Base-by-base conservation (phyloP, 2,329 filamentous ascomycete genomes). In the Colletotrichum tofieldiae region DNA sequence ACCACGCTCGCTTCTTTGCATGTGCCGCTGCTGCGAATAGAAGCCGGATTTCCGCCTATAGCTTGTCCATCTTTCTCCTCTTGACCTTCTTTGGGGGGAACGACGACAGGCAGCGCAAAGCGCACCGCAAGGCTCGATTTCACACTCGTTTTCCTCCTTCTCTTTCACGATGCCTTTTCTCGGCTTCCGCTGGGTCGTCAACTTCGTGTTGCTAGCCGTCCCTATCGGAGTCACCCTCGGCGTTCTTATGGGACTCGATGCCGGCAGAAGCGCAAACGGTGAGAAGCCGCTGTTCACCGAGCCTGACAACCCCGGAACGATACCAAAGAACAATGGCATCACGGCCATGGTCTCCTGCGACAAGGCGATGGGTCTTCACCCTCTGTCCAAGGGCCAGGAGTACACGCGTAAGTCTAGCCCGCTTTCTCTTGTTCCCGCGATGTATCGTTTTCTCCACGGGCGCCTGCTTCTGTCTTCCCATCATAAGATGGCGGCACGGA, bases 211-310 rank as follows among this genome's bases (percentile, higher is more conserved):
- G 61, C 75, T 89, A 72, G 83, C 83, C 74, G 79, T 89, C 71
- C 87, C 85, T 49, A 83, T 88, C 69, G 86, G 82, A 69, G 81
- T 83, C 66, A 87, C 86, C 12, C 75, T 88, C 39, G 87, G 86
- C 59, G 79, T 88, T 54, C 78, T 89, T 32, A 78, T 89, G 45
- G 86, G 86, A 12, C 77, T 89, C 45, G 83, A 89, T 71, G 80
- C 81, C n/a, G 79, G 83, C 56, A 82, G 85, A 51, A 75, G 79
- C 41, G 80, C 85, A 11, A 80, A 77, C 2, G 86, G 86, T 45
- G 80, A 85, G 66, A 72, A 79, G 43, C 84, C 84, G n/a, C 78
- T 87, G 37, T 88, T 87, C 77, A 78, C 78, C 41, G 75, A 74
- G 41, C 79, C 81, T 41, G 73, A 77, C 47, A 59, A 63, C 41